These are phyloP conservation scores for Colletotrichum spinosum DNA, from an alignment of 2,329 filamentous ascomycete species.

Conservation along the genomic window DNA sequence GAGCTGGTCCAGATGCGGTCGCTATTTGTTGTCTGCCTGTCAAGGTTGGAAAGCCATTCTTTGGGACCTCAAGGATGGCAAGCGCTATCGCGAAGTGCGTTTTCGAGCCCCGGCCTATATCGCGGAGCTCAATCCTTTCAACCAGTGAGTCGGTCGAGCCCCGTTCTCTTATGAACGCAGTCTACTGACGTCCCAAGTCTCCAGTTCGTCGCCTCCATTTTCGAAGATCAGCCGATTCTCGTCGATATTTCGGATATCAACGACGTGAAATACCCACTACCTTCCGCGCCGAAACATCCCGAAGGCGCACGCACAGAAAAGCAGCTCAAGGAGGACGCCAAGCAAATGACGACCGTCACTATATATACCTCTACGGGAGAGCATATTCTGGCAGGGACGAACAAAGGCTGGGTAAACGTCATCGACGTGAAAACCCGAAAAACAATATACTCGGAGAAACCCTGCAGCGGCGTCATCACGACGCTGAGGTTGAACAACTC, in stretches of 20 bases:
- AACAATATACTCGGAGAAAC: conserved; percentile 89
- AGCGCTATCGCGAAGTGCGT: conserved; percentile 84
- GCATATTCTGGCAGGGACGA: conserved; percentile 92
- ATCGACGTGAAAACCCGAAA: conserved; percentile 85
- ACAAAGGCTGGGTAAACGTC: conserved; percentile 95
- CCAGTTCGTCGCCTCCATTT: conserved; percentile 90
- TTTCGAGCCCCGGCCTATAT: conserved; percentile 96
- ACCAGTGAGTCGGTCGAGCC: conserved; percentile 70
- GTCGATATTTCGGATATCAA: conserved; percentile 81
- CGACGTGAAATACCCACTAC: conserved; percentile 80
- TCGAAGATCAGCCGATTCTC: conserved; percentile 91
- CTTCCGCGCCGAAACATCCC: conserved; percentile 83
- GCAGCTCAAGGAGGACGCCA: conserved; percentile 89
- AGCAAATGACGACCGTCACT: conserved; percentile 93
- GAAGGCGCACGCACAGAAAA: conserved; percentile 83
- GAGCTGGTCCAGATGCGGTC: conserved; percentile 93
- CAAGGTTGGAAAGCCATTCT: conserved; percentile 97
- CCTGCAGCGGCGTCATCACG: conserved; percentile 89
- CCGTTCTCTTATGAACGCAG: neutral
- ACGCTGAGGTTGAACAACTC: conserved; percentile 86
- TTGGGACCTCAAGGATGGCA: conserved; percentile 84
- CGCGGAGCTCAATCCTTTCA: conserved; percentile 91
- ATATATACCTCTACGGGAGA: conserved; percentile 88
- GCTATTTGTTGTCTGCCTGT: conserved; percentile 91
- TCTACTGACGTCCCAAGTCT: conserved; percentile 50